Base-by-base conservation (phyloP, 192 early-diverging fungal species). In the Entomortierella chlamydospora region DNA sequence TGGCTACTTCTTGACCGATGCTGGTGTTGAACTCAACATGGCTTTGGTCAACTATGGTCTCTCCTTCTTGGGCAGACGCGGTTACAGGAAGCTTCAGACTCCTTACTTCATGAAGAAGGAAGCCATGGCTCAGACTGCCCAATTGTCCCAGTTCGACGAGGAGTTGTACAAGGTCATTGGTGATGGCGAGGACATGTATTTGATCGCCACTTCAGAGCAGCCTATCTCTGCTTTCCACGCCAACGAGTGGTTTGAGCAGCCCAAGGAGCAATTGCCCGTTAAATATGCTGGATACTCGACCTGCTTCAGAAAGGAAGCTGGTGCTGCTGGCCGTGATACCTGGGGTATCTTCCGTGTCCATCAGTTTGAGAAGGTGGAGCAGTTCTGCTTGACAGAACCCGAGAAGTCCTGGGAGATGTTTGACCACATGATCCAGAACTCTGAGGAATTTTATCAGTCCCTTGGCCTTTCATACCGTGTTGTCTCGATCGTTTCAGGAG, bases 321-420 rank as follows among this genome's bases (percentile, higher is more conserved):
- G 98, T 61, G 94, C 96, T 0, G 94, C 95, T 76, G 98, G 98
- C 56, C 90, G 95, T 68, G 98, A 99, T 79, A 98, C 94, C 23
- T 95, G 95, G 97, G 98, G 98, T 61, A 94, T 98, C 70, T 99
- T 99, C 92, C 94, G 98, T 53, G 97, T 99, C 30, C 98, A 99
- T 84, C 98, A 99, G 90, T 99, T 99, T 77, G 98, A 99, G 82
- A 99, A 99, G 89, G 86, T 99, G 56, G 98, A 99, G 89, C 98
- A 99, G 85, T 99, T 99, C 84, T 94, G 95, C 50, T 83, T 99
- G 61, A 93, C 93, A 12, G 95, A 95, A 67, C 97, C 98, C 41
- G 96, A 96, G 69, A 99, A 98, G 88, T 95, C 93, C 34, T 99
- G 97, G 97, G 97, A 97, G 73, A 94, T 95, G 95, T 97, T 98